phyloP scores from a whole-genome alignment of 2,329 filamentous ascomycete species.

The Alternaria gaisen region DNA sequence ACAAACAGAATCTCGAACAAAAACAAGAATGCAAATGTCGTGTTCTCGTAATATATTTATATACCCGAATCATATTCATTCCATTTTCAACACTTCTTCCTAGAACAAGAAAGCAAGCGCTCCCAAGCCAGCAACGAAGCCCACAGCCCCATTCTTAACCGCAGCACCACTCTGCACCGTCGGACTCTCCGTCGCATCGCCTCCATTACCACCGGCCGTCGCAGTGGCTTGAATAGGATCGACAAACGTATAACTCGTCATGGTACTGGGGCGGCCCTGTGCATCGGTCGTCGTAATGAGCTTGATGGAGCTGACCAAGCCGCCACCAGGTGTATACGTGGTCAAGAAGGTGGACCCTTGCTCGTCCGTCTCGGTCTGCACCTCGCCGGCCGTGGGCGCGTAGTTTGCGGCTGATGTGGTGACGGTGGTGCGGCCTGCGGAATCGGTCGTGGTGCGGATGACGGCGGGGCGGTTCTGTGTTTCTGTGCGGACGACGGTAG shows the following conservation, averaged over 20 bases:
- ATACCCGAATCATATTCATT: background rate
- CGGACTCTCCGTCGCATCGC: constrained; percentile 36
- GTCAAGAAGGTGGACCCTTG: constrained; percentile 54
- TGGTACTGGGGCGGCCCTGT: constrained; percentile 47
- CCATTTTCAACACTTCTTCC: background rate
- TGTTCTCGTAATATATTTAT: constrained; percentile 1
- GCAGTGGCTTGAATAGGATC: constrained; percentile 41
- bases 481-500: constrained; percentile 49
- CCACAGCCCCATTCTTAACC: constrained; percentile 16
- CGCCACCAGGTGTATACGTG: constrained; percentile 58
- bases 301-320: constrained; percentile 51
- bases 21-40: background rate
- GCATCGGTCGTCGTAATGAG: constrained; percentile 48
- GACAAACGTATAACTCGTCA: constrained; percentile 57
- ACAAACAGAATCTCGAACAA: background rate
- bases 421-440: constrained; percentile 50
- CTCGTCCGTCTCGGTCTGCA: constrained; percentile 55
- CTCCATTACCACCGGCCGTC: background rate
- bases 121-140: background rate
- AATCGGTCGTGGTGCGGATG: constrained; percentile 51
- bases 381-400: constrained; percentile 49
- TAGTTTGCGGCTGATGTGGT: constrained; percentile 44
- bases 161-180: constrained; percentile 53
- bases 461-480: constrained; percentile 46
- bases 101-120: background rate